Evolutionary conservation across 2,329 filamentous ascomycete species (phyloP).

Genomic region (Cercospora brassicicola): DNA sequence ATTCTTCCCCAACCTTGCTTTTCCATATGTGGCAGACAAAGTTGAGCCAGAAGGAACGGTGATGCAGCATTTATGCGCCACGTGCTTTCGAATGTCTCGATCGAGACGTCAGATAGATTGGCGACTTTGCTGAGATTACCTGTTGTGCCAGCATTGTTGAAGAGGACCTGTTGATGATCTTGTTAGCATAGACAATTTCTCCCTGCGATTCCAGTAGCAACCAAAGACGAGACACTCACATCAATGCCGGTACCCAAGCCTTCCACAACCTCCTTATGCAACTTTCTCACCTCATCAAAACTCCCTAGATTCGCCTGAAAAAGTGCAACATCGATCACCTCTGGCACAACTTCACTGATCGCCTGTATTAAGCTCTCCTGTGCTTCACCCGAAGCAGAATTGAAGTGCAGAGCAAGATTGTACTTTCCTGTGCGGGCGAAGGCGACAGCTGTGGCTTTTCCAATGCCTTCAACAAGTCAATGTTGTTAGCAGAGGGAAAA

Average conservation of each 20-base stretch:
- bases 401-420: slow-evolving; percentile 49
- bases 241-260: slow-evolving; percentile 38
- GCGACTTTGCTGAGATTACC: slow-evolving; percentile 31
- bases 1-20: slow-evolving; percentile 41
- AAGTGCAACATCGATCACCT: slow-evolving; percentile 41
- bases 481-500: background rate
- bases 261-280: slow-evolving; percentile 40
- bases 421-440: slow-evolving; percentile 45
- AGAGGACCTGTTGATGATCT: slow-evolving; percentile 31
- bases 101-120: slow-evolving; percentile 38
- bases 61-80: slow-evolving; percentile 44
- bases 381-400: slow-evolving; percentile 38
- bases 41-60: slow-evolving; percentile 42
- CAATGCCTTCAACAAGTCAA: slow-evolving; percentile 41
- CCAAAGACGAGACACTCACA: slow-evolving; percentile 26
- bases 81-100: slow-evolving; percentile 42
- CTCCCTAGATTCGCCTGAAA: slow-evolving; percentile 33
- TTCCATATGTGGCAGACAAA: slow-evolving; percentile 44
- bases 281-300: slow-evolving; percentile 33
- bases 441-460: slow-evolving; percentile 44
- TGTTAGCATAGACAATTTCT: background rate
- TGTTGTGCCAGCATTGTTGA: slow-evolving; percentile 43
- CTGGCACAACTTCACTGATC: slow-evolving; percentile 38
- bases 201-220: background rate
- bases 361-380: slow-evolving; percentile 37